Conservation (phyloP, 768 basidiomycete species). For the Kwoniella sp. region DNA sequence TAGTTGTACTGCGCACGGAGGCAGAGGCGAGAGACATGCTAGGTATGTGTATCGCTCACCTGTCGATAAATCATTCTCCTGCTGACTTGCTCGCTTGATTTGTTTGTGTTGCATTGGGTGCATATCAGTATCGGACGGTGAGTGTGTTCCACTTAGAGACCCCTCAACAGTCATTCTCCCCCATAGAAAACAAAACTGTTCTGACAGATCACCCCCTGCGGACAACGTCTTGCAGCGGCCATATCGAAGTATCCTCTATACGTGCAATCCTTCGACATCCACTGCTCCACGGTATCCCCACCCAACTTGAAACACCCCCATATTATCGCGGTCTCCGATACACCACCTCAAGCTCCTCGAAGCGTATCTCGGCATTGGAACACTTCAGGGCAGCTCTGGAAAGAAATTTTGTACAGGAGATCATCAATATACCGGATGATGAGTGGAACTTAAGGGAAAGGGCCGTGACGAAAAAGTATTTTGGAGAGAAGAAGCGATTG, state of each 20-base stretch:
- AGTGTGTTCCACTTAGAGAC: slow-evolving; percentile 12
- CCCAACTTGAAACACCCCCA: slow-evolving; percentile 21
- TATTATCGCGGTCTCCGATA: slow-evolving; percentile 11
- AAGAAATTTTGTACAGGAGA: slow-evolving; percentile 1
- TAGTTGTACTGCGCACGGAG: slow-evolving; percentile 15
- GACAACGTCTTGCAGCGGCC: slow-evolving; percentile 8
- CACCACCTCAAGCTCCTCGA: neutral
- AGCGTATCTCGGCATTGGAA: slow-evolving; percentile 5
- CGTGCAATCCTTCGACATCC: slow-evolving; percentile 22
- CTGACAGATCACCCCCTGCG: neutral
- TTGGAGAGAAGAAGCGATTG: slow-evolving; percentile 10
- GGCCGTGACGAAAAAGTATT: slow-evolving; percentile 1
- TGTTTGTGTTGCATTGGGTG: too few species aligned
- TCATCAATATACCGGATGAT: slow-evolving; percentile 5
- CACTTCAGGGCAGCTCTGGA: neutral
- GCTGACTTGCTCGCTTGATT: too few species aligned
- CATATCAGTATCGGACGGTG: slow-evolving; percentile 21
- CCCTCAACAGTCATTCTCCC: too few species aligned
- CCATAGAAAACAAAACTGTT: too few species aligned
- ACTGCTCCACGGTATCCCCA: slow-evolving; percentile 9
- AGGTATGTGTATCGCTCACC: too few species aligned
- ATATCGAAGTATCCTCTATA: slow-evolving; percentile 14
- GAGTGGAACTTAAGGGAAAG: slow-evolving; percentile 4
- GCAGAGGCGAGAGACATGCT: slow-evolving; percentile 17
- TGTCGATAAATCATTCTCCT: too few species aligned